Evolutionary conservation across 306 rosid genomes (phyloP).

Genomic region (Rosa rugosa): DNA sequence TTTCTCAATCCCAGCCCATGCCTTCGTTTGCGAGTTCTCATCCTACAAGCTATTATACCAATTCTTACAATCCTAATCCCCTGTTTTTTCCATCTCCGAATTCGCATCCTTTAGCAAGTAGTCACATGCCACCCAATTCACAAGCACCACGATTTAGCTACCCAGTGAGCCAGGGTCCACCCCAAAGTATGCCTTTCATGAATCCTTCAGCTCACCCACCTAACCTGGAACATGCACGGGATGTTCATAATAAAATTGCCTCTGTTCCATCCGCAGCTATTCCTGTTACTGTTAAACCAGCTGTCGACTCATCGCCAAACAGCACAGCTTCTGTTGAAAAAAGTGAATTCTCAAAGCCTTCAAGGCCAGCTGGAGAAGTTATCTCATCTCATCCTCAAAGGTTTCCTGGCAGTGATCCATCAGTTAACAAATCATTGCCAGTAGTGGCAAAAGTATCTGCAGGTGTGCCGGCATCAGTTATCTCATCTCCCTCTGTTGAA

Average conservation of each 20-base stretch:
- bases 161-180: slow-evolving; percentile 49
- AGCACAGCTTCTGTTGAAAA: slow-evolving; percentile 39
- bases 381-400: slow-evolving; percentile 37
- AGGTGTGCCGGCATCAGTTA: slow-evolving; percentile 19
- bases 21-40: slow-evolving; percentile 51
- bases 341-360: slow-evolving; percentile 42
- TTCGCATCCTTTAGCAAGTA: slow-evolving; percentile 61
- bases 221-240: slow-evolving; percentile 50
- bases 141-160: slow-evolving; percentile 66
- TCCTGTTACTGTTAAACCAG: slow-evolving; percentile 48
- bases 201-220: slow-evolving; percentile 46
- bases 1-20: slow-evolving; percentile 67
- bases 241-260: slow-evolving; percentile 34
- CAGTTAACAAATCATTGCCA: slow-evolving; percentile 32
- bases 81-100: slow-evolving; percentile 39
- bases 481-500: slow-evolving; percentile 32
- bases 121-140: slow-evolving; percentile 59
- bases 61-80: slow-evolving; percentile 42
- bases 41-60: slow-evolving; percentile 47
- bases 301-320: slow-evolving; percentile 40
- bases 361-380: slow-evolving; percentile 37
- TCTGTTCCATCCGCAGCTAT: slow-evolving; percentile 40
- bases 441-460: slow-evolving; percentile 31
- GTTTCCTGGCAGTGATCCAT: slow-evolving; percentile 38
- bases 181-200: slow-evolving; percentile 46